Base-by-base conservation (phyloP, 2,329 filamentous ascomycete genomes). In the Colletotrichum sp. region DNA sequence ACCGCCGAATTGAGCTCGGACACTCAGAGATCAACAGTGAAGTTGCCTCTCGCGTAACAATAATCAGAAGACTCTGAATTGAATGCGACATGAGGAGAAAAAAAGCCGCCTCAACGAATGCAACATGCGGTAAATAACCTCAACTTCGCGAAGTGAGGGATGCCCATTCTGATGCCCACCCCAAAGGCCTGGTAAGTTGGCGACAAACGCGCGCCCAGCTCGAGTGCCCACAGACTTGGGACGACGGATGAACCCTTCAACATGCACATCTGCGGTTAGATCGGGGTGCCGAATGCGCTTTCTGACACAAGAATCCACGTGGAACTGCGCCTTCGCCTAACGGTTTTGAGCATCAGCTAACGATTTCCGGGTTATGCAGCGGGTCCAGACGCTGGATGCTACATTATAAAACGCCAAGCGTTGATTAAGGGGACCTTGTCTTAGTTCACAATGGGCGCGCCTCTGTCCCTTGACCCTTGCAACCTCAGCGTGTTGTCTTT, bases 241-340 rank as follows among this genome's bases (percentile, higher is more conserved):
- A 76, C 28, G 59, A 72, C 27, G 39, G 27, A 15, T 63, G n/a
- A 65, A 25, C 39, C n/a, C n/a, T 32, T n/a, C 28, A 63, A 63
- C 16, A 22, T 39, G 34, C 65, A 64, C 48, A 57, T 25, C 8
- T 48, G 60, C 52, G 52, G 52, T 36, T 66, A 55, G 25, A 57
- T 61, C 72, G 69, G 73, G 44, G 28, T 15, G 28, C 34, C n/a
- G 25, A n/a, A 60, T 73, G 15, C 19, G 28, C 15, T 48, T 13
- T 69, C 70, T 69, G 65, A 74, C 70, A 76, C 74, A 69, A 12
- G 27, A 36, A 52, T 32, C 70, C 74, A 76, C 74, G 74, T 76
- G 74, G 48, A 68, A 44, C 64, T 65, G 65, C 34, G 70, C 70
- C 57, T 28, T 65, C 34, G 34, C 34, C 32, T 61, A 69, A 61